Base-by-base conservation (phyloP, 768 basidiomycete species). In the Gyrodon lividus region DNA sequence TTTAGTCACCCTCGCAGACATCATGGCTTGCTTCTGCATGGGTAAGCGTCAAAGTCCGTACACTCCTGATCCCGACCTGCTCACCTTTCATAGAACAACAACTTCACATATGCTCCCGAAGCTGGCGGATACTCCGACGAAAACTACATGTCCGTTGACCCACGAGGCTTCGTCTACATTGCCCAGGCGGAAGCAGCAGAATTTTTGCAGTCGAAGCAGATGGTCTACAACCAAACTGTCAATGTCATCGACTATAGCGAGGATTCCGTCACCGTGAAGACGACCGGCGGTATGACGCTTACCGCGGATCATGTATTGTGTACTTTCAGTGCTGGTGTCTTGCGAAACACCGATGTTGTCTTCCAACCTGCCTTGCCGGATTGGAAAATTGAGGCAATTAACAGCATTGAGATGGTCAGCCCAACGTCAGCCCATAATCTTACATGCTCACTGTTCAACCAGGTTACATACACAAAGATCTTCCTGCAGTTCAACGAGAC, bases 251-350 rank as follows among this genome's bases (percentile, higher is more conserved):
- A 69, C 9, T 77, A 84, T 56, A 74, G 72, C 5, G 55, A 59
- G n/a, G 52, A 70, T 17, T 70, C 76, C 3, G 82, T 82, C 14
- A 68, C 63, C 1, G 77, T 88, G 28, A 70, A 71, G 14, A 69
- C 84, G 24, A 55, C 65, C 1, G 67, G 75, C 50, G 82, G 80
- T 1, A 54, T 66, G 28, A 67, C 37, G 2, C 59, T 86, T 20
- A 69, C 64, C 13, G 83, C 76, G 13, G 78, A 85, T 46, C 81
- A 84, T 61, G 83, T 78, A 3, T 60, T 88, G 24, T 80, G 79
- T 55, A 87, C 86, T 0, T 87, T 87, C 67, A 86, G 84, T 54
- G 62, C 85, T 2, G 86, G 86, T 0, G 86, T 88, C 6, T 69
- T 88, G 48, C 86, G 88, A 67, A 72, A 84, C 50, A 69, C 75